These are phyloP conservation scores for Sordariomycetes sp. DNA, from an alignment of 2,329 filamentous ascomycete species.

Conservation along the genomic window DNA sequence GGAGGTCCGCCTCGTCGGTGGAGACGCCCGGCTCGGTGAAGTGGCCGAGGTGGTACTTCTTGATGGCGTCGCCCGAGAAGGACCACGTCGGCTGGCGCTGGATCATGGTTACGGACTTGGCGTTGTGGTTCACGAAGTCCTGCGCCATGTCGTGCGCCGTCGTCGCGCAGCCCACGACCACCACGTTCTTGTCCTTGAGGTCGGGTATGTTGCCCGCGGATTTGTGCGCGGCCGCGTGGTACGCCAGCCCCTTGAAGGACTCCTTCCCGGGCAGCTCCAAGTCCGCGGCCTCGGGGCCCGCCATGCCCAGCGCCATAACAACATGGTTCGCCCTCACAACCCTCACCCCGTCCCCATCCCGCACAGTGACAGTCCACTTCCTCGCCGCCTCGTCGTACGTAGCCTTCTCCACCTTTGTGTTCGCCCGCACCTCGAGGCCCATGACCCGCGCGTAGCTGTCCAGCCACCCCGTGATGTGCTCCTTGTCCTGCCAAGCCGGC, in stretches of 20 bases:
- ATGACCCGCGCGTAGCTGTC: conserved; percentile 35
- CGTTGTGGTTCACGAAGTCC: conserved; percentile 35
- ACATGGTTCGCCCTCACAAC: conserved; percentile 27
- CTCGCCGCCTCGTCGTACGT: conserved; percentile 23
- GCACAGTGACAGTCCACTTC: conserved; percentile 25
- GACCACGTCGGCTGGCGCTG: conserved; percentile 41
- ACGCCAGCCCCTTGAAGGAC: conserved; percentile 27
- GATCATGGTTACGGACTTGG: conserved; percentile 36
- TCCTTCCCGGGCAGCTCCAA: conserved; percentile 27
- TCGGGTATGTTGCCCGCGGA: conserved; percentile 20
- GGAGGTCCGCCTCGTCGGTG: conserved; percentile 38
- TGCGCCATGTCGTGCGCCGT: conserved; percentile 37
- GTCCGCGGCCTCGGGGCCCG: conserved; percentile 22
- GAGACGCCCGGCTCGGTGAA: conserved; percentile 23
- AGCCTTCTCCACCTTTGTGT: conserved; percentile 24
- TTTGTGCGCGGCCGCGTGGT: conserved; percentile 30
- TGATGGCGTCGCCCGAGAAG: conserved; percentile 27
- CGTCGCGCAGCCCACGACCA: conserved; percentile 33
- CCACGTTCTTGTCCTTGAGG: conserved; percentile 25
- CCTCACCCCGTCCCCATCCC: conserved; percentile 11
- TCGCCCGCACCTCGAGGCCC: conserved; percentile 34
- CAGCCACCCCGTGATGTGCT: conserved; percentile 36
- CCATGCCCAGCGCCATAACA: conserved; percentile 35
- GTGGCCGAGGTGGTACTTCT: conserved; percentile 29
- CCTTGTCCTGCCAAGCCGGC: conserved; percentile 25